phyloP scores from a whole-genome alignment of 352 stramenopile species.

The Globisporangium sylvaticum region DNA sequence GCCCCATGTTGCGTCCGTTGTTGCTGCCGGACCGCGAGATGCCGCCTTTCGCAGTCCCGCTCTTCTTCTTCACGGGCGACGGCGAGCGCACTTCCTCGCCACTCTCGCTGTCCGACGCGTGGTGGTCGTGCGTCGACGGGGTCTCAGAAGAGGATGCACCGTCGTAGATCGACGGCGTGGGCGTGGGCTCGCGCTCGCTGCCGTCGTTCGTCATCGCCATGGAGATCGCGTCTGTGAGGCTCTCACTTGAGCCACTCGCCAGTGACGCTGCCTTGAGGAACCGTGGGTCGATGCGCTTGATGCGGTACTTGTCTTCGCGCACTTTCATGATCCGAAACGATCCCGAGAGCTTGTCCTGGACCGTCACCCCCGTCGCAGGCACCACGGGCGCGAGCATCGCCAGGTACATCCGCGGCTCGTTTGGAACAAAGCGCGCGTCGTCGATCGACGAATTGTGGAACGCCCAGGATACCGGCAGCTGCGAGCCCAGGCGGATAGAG shows the following conservation, averaged over 20 bases:
- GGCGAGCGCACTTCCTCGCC: conserved; percentile 39
- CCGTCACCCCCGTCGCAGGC: conserved; percentile 33
- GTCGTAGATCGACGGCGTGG: conserved; percentile 13
- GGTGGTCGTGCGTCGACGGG: conserved; percentile 16
- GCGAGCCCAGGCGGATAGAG: conserved; percentile 33
- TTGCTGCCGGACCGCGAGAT: conserved; percentile 34
- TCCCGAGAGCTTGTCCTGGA: conserved; percentile 76
- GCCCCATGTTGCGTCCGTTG: conserved; percentile 27
- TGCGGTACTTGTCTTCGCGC: conserved; percentile 50
- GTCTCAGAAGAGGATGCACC: conserved; percentile 5
- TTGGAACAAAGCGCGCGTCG: conserved; percentile 61
- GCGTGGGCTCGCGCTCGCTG: conserved; percentile 16
- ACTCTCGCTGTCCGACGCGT: conserved; percentile 26
- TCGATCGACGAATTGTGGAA: conserved; percentile 71
- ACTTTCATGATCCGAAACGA: conserved; percentile 65
- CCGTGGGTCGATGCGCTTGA: conserved; percentile 52
- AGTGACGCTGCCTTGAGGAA: conserved; percentile 33
- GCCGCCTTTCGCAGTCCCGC: conserved; percentile 23
- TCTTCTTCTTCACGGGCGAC: conserved; percentile 59
- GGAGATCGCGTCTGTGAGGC: conserved; percentile 39
- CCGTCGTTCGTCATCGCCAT: conserved; percentile 18
- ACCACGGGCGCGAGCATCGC: conserved; percentile 35
- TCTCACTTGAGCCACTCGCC: conserved; percentile 19
- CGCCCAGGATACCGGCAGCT: conserved; percentile 61
- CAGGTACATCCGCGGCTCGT: conserved; percentile 59